Evolutionary conservation across 1,284 basidiomycete genomes (phyloP).

Genomic region (Puccinia triticina): DNA sequence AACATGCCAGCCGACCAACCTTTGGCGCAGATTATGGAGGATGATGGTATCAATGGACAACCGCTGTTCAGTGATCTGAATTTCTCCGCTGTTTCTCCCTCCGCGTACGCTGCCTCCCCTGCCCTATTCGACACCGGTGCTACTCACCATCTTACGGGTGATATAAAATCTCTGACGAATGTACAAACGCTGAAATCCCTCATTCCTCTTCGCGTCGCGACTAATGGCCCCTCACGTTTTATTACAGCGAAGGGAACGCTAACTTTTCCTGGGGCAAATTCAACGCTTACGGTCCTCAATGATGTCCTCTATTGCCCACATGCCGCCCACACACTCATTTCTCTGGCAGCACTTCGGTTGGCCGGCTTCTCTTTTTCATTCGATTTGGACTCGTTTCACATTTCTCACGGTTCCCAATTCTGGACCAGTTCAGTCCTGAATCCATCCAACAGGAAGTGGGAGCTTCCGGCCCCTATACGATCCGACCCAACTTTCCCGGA

Average conservation of each 20-base stretch:
- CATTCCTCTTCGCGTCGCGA: neutral
- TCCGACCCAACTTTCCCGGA: no score
- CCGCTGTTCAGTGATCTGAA: no score
- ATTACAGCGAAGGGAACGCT: neutral
- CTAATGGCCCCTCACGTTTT: neutral
- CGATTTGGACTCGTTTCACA: neutral
- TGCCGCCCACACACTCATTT: neutral
- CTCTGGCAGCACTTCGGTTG: neutral
- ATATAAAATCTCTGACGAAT: neutral
- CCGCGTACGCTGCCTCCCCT: neutral
- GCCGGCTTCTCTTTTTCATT: neutral
- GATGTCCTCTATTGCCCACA: neutral
- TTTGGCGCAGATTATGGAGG: no score
- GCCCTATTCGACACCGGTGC: slow-evolving; percentile 26
- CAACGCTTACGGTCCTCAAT: neutral
- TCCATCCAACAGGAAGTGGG: neutral
- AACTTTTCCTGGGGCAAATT: slow-evolving; percentile 1
- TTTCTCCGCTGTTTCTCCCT: neutral
- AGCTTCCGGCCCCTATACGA: neutral
- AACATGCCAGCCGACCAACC: neutral
- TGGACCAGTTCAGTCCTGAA: neutral
- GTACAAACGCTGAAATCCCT: neutral
- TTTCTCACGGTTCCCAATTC: neutral
- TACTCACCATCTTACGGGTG: slow-evolving; percentile 21
- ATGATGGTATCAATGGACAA: no score